These are phyloP conservation scores for Alternaria infectoria DNA, from an alignment of 2,329 filamentous ascomycete species.

Conservation along the genomic window DNA sequence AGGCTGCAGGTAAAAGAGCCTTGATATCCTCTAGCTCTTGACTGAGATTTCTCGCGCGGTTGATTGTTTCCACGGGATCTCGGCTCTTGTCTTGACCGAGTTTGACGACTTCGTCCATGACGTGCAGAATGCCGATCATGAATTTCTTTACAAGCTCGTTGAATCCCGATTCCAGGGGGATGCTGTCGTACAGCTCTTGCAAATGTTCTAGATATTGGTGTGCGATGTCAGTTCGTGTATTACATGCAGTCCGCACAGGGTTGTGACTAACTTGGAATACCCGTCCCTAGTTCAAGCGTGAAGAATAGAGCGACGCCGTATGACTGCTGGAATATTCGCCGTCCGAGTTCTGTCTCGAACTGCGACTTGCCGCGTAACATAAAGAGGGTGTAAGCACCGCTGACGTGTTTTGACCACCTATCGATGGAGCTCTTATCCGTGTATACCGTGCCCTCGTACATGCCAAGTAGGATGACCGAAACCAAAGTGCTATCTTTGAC, in stretches of 20 bases:
- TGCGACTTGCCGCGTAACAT: constrained; percentile 37
- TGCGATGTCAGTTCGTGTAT: background rate
- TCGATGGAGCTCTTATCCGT: constrained; percentile 33
- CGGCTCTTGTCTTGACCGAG: constrained; percentile 24
- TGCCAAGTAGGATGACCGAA: constrained; percentile 40
- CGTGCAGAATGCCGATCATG: constrained; percentile 29
- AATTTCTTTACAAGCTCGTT: constrained; percentile 12
- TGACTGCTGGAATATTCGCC: constrained; percentile 39
- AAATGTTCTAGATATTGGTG: constrained; percentile 22
- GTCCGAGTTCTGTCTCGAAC: constrained; percentile 24
- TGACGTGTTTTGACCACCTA: constrained; percentile 42
- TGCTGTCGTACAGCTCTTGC: constrained; percentile 27
- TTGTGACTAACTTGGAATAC: background rate
- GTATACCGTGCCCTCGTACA: constrained; percentile 44
- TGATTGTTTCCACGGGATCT: constrained; percentile 22
- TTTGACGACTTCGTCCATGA: constrained; percentile 30
- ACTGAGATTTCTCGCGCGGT: constrained; percentile 21
- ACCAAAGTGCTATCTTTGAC: constrained; percentile 36
- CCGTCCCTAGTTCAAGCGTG: constrained; percentile 24
- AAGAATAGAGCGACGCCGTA: constrained; percentile 34
- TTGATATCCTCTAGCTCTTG: constrained; percentile 30
- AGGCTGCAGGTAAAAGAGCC: constrained; percentile 28
- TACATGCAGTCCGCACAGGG: background rate
- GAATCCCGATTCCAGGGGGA: background rate
- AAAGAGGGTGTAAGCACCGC: constrained; percentile 42